Evolutionary conservation across 768 basidiomycete species (phyloP).

Genomic region (Amanita jacksonii): DNA sequence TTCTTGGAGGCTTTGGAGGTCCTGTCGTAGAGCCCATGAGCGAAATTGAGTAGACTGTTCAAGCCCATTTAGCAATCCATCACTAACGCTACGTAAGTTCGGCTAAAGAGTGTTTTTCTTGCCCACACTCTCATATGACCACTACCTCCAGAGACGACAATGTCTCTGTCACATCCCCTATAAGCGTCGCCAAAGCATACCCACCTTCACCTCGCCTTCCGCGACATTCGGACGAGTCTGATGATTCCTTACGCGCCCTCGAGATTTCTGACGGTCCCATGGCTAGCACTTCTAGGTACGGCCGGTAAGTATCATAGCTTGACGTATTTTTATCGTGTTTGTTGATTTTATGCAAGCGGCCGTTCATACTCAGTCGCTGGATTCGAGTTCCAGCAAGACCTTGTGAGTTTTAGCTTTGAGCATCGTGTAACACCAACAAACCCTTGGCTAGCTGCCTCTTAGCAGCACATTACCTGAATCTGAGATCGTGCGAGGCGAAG

Average conservation of each 20-base stretch:
- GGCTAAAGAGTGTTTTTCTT: too few species aligned
- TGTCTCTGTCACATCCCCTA: conserved; percentile 35
- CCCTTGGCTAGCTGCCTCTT: conserved; percentile 43
- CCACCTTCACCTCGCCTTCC: conserved; percentile 28
- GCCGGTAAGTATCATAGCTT: conserved; percentile 21
- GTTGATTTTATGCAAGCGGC: conserved; percentile 16
- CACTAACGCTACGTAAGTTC: too few species aligned
- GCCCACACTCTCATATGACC: conserved; percentile 24
- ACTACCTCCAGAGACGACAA: conserved; percentile 30
- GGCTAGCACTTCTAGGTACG: conserved; percentile 20
- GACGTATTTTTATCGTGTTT: background rate
- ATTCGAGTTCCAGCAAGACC: conserved; percentile 70
- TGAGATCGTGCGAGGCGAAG: conserved; percentile 36
- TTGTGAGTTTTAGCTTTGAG: conserved; percentile 21
- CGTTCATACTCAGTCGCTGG: conserved; percentile 65
- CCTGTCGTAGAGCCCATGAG: conserved; percentile 15
- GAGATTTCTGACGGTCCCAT: conserved; percentile 64
- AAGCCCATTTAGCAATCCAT: too few species aligned
- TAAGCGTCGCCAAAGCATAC: conserved; percentile 20
- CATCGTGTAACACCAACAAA: background rate
- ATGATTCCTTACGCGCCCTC: conserved; percentile 67
- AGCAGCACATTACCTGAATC: conserved; percentile 70
- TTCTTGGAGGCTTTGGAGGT: conserved; percentile 40
- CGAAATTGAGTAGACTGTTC: conserved; percentile 9
- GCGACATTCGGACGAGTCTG: conserved; percentile 49